Base-by-base conservation (phyloP, 257 asterid genomes). In the Eustoma russellianum region DNA sequence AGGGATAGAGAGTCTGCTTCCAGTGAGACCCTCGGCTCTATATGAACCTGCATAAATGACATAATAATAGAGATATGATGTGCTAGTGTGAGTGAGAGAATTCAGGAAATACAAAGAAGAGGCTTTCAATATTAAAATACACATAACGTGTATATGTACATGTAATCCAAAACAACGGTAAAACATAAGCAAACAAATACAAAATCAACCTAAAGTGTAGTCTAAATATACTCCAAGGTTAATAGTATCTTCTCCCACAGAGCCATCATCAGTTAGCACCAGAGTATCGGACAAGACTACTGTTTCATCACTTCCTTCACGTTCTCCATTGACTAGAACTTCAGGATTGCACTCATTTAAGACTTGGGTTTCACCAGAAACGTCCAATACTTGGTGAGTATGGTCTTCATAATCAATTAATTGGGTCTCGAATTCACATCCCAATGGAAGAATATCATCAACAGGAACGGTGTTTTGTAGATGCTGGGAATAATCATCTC, bases 401-500 rank as follows among this genome's bases (percentile, higher is more conserved):
- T 64, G 71, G 30, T 28, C 59, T 48, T 38, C 61, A 17, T 24
- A 28, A 53, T 68, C 73, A 55, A 67, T 51, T 48, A 48, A 6
- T 55, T 64, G 75, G 5, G 89, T 81, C 74, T 80, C 94, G 57
- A 77, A 83, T 41, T 68, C 92, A 60, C 74, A 79, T 28, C 66
- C 86, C 54, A 61, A 61, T 14, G 60, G 62, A 74, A 56, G 70
- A n/a, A 67, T 48, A 41, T 83, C 94, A 46, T 70, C 91, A 45
- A 65, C 67, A 41, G 71, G 75, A 66, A 71, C 41, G 3, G 68
- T 65, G 54, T 66, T 46, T 38, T 54, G 69, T 19, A 66, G 50
- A 71, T 47, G 60, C 35, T 24, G 61, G 45, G 59, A 61, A 56
- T 60, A 80, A 63, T 71, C 70, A 55, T 68, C 77, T 61, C 56